Conservation (phyloP, 148 eudicot species). For the Selenicereus undatus region DNA sequence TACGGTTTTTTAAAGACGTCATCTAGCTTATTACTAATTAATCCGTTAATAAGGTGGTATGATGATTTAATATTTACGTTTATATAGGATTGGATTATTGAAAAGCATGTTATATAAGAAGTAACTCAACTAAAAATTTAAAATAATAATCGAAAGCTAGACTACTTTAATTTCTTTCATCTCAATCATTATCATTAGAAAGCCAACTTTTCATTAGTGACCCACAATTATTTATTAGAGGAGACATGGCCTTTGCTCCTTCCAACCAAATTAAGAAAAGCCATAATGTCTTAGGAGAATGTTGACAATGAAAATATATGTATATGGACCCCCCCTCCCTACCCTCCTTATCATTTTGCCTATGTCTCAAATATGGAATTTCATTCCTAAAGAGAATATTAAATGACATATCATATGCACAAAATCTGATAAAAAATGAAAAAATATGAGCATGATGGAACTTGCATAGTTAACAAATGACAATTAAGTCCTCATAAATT, state of each 20-base stretch:
- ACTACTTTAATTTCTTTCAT: too few relatives aligned
- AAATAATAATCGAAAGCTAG: too few relatives aligned
- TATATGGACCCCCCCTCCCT: background rate
- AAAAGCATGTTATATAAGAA: too few relatives aligned
- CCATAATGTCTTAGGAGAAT: background rate
- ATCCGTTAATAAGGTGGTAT: too few relatives aligned
- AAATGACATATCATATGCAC: background rate
- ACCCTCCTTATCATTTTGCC: background rate
- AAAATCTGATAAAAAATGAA: too few relatives aligned
- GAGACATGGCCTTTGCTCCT: background rate
- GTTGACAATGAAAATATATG: constrained; percentile 15
- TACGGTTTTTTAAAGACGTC: too few relatives aligned
- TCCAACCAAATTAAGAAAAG: background rate
- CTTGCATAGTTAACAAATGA: background rate
- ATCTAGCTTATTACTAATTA: too few relatives aligned
- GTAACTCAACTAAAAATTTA: too few relatives aligned
- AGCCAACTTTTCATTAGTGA: background rate
- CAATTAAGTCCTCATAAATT: background rate
- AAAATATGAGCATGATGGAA: background rate
- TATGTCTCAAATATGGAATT: background rate
- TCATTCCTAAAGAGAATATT: background rate
- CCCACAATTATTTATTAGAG: background rate
- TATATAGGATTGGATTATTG: too few relatives aligned
- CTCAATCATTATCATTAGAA: background rate
- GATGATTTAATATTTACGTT: too few relatives aligned